phyloP scores from a whole-genome alignment of 495 filamentous ascomycete genomes.

The Lineolata rhizophorae region DNA sequence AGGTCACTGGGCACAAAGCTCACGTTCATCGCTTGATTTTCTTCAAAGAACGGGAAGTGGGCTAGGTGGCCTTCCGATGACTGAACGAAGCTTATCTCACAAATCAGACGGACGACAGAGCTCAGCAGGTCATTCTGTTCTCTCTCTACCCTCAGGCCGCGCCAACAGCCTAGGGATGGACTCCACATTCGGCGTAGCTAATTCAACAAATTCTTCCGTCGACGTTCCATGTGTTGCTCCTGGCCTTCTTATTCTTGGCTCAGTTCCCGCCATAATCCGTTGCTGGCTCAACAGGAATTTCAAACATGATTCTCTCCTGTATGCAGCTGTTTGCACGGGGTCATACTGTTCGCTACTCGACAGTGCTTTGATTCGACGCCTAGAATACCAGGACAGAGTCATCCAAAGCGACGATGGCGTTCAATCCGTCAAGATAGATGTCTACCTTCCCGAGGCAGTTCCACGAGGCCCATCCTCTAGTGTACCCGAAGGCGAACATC shows the following conservation, averaged over 20 bases:
- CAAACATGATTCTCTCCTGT: conserved; percentile 67
- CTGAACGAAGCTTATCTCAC: conserved; percentile 76
- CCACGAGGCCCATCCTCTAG: conserved; percentile 54
- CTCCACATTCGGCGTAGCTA: conserved; percentile 40
- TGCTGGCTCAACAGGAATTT: conserved; percentile 84
- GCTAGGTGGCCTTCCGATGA: conserved; percentile 61
- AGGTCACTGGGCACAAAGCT: conserved; percentile 65
- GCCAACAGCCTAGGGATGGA: conserved; percentile 71
- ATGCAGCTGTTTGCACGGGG: conserved; percentile 80
- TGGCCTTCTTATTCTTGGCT: conserved; percentile 58
- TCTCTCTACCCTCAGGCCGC: conserved; percentile 42
- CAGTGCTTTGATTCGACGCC: conserved; percentile 42
- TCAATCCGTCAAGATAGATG: conserved; percentile 46
- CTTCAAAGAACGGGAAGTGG: conserved; percentile 61
- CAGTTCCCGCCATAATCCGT: conserved; percentile 80
- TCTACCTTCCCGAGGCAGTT: conserved; percentile 81
- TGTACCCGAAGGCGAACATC: conserved; percentile 48
- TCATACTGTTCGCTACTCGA: conserved; percentile 70
- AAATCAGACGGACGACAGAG: conserved; percentile 94
- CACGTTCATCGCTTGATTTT: conserved; percentile 58
- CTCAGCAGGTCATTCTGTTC: conserved; percentile 59
- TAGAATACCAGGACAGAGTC: conserved; percentile 47
- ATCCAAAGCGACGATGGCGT: conserved; percentile 35
- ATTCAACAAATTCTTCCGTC: conserved; percentile 41
- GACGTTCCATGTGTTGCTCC: conserved; percentile 53